Percentiles rank a stretch among this genome's conserved stretches.
These are phyloP conservation scores for Leccinum boreale DNA, from an alignment of 768 basidiomycete species.

Conservation along the genomic window DNA sequence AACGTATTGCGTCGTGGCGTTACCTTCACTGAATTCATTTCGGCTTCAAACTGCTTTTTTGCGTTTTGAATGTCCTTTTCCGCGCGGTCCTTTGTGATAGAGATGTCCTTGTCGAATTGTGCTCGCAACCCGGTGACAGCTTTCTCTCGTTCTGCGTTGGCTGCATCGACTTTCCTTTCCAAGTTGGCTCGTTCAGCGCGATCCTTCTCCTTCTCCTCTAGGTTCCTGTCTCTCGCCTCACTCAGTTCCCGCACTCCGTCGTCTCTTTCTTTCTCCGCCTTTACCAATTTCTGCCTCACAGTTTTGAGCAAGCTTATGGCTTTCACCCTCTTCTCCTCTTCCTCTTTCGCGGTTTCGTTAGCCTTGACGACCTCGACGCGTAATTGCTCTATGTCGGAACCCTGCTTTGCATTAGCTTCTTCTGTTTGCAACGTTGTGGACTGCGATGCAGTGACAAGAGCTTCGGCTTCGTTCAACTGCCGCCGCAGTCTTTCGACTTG, in stretches of 20 bases:
- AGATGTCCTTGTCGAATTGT: conserved; percentile 73
- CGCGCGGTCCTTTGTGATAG: conserved; percentile 54
- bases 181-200: conserved; percentile 49
- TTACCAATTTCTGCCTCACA: conserved; percentile 95
- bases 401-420: conserved; percentile 46
- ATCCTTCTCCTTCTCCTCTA: conserved; percentile 43
- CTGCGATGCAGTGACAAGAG: conserved; percentile 60
- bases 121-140: conserved; percentile 54
- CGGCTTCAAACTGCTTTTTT: conserved; percentile 74
- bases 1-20: conserved; percentile 6
- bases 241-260: conserved; percentile 62
- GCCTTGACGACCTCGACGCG: conserved; percentile 59
- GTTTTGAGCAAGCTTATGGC: conserved; percentile 91
- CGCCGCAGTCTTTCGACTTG: conserved; percentile 67
- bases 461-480: conserved; percentile 70
- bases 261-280: conserved; percentile 91
- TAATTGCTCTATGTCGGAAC: conserved; percentile 56
- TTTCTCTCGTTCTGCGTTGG: conserved; percentile 61
- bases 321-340: conserved; percentile 96
- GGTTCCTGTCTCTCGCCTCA: conserved; percentile 50
- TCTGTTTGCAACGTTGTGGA: conserved; percentile 45
- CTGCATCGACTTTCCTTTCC: conserved; percentile 60
- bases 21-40: conserved; percentile 73
- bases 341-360: conserved; percentile 73
- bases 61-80: conserved; percentile 71